These are phyloP conservation scores for Lichtheimia ornata DNA, from an alignment of 371 early-diverging fungal species.

Conservation along the genomic window DNA sequence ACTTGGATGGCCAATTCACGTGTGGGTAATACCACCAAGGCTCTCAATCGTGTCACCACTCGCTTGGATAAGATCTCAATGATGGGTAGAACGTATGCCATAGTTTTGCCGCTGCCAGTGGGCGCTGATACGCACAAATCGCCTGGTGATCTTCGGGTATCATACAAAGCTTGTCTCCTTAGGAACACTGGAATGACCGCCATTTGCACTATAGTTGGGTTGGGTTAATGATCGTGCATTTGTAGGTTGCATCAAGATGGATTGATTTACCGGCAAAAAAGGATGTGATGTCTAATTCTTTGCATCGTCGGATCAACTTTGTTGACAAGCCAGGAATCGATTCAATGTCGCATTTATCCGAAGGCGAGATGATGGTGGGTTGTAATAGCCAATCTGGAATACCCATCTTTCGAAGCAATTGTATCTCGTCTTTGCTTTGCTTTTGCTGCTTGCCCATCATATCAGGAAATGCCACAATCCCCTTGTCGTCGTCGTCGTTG, in stretches of 20 bases:
- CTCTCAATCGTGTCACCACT: constrained; percentile 75
- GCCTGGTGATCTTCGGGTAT: constrained; percentile 56
- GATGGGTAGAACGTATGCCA: constrained; percentile 96
- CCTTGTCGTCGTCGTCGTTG: constrained; percentile 26
- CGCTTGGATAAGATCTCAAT: constrained; percentile 76
- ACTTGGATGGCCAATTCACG: constrained; percentile 89
- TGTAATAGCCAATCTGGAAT: constrained; percentile 86
- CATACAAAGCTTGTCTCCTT: constrained; percentile 53
- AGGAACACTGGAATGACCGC: constrained; percentile 84
- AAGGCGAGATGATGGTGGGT: constrained; percentile 73
- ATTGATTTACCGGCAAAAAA: constrained; percentile 72
- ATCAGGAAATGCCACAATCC: constrained; percentile 47
- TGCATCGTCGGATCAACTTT: constrained; percentile 61
- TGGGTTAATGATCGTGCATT: neutral
- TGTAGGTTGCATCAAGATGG: neutral
- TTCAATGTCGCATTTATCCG: constrained; percentile 46
- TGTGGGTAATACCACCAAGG: constrained; percentile 89
- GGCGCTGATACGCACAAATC: constrained; percentile 95
- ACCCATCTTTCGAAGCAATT: constrained; percentile 58
- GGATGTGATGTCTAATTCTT: constrained; percentile 63
- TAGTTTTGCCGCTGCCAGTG: constrained; percentile 96
- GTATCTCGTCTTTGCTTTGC: constrained; percentile 38
- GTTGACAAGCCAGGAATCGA: constrained; percentile 60
- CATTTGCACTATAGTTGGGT: constrained; percentile 65
- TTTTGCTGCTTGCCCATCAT: constrained; percentile 25